These are phyloP conservation scores for Diaporthe australafricana DNA, from an alignment of 2,329 filamentous ascomycete species.

Conservation along the genomic window DNA sequence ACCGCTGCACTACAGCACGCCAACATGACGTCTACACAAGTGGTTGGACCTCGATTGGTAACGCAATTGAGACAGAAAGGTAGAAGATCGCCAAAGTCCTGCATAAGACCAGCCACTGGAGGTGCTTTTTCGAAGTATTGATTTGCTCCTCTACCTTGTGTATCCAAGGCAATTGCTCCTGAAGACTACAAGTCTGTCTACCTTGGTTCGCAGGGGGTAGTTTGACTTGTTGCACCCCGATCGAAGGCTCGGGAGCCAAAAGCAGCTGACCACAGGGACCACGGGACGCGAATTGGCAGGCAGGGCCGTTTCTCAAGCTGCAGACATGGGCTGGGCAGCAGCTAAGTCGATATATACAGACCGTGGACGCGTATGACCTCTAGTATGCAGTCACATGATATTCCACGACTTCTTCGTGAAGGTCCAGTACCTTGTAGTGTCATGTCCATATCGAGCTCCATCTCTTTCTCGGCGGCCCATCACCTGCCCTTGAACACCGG, in stretches of 20 bases:
- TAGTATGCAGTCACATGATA: background rate
- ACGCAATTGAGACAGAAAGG: background rate
- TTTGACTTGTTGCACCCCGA: background rate
- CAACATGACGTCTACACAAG: slow-evolving; percentile 20
- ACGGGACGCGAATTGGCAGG: background rate
- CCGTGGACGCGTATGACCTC: background rate
- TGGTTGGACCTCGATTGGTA: slow-evolving; percentile 23
- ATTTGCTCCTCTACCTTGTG: background rate
- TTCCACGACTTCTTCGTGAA: background rate
- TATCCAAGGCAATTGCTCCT: background rate
- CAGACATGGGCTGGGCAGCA: background rate
- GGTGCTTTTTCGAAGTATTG: background rate
- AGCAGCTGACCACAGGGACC: background rate
- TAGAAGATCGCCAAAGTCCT: slow-evolving; percentile 9
- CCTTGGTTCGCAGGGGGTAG: too few species aligned
- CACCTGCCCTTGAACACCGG: slow-evolving; percentile 66
- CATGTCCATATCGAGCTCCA: too few species aligned
- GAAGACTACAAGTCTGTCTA: background rate
- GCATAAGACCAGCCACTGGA: background rate
- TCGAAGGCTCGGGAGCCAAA: too few species aligned
- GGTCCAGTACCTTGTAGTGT: background rate
- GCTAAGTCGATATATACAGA: background rate
- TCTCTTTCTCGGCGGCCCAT: background rate
- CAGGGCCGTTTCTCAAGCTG: background rate
- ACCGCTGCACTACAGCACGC: slow-evolving; percentile 24